These are phyloP conservation scores for Nyssa sinensis DNA, from an alignment of 148 eudicot species.

Conservation along the genomic window DNA sequence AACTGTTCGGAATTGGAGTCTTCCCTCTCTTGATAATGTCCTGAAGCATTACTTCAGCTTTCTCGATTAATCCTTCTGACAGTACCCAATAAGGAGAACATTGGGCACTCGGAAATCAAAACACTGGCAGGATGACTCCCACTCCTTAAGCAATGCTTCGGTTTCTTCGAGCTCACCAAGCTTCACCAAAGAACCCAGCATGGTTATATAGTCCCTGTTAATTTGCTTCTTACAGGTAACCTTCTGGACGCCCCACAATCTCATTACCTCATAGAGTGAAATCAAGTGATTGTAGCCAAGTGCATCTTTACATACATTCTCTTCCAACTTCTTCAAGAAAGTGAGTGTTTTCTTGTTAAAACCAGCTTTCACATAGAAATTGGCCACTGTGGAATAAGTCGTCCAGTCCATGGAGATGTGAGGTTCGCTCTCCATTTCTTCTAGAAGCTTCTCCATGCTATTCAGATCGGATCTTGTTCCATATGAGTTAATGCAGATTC, in stretches of 20 bases:
- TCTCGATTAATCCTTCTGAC: conserved; percentile 32
- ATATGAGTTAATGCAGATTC: conserved; percentile 43
- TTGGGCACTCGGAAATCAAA: conserved; percentile 54
- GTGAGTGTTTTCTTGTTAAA: conserved; percentile 34
- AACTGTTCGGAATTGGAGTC: conserved; percentile 42
- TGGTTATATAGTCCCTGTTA: conserved; percentile 44
- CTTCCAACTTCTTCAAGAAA: conserved; percentile 47
- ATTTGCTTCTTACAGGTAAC: conserved; percentile 29
- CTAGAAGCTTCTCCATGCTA: conserved; percentile 37
- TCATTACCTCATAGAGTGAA: conserved; percentile 42
- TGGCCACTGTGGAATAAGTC: conserved; percentile 39
- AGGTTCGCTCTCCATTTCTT: conserved; percentile 38
- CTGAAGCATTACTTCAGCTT: conserved; percentile 47
- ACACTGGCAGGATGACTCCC: conserved; percentile 38
- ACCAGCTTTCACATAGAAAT: conserved; percentile 31
- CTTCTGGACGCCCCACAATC: conserved; percentile 45
- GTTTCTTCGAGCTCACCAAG: no score
- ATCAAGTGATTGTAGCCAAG: no score
- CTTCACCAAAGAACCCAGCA: conserved; percentile 46
- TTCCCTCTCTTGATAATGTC: conserved; percentile 32
- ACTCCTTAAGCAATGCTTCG: conserved; percentile 43
- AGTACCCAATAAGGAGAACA: no score
- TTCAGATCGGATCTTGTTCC: conserved; percentile 34
- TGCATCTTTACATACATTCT: conserved; percentile 15
- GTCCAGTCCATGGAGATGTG: conserved; percentile 43